Base-by-base conservation (phyloP, 225 moss, liverwort and hornwort species). In the Climacium dendroides region DNA sequence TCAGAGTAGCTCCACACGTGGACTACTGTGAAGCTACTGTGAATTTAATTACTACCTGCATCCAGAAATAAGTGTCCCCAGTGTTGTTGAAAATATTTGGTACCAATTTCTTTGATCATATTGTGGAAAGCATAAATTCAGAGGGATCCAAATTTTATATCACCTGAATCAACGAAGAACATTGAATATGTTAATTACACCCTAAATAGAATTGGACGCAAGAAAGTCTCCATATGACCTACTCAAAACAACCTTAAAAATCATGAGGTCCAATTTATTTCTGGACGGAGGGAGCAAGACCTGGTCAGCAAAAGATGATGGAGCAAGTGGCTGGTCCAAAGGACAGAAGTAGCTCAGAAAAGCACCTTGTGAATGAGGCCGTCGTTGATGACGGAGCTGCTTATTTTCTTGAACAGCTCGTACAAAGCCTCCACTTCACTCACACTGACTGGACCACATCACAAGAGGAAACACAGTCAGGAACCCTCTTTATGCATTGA, bases 291-390 rank as follows among this genome's bases (percentile, higher is more conserved):
- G 45, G 80, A 80, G 80, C 23, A 32, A 54, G 67, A 83, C 70
- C 83, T 69, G 23, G 67, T 82, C 67, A 82, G 82, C 66, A 28
- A 37, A 66, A 65, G 39, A 65, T 53, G 55, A 30, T 41, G 70
- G 23, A 72, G 47, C 70, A 55, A 57, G 83, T 70, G 83, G 83
- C 41, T 30, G 30, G 13, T 54, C 69, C 54, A 70, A 70, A 22
- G 69, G 22, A n/a, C 8, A 70, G 70, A 41, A 57, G 41, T 29
- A 41, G 83, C 70, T 69, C 55, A 41, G 69, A 30, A 30, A 19
- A 83, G 57, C 87, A 94, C 97, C 97, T 97, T 97, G 90, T 97
- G 97, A 79, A 97, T 97, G 83, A 97, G 96, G 74, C 97, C 97
- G 61, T 97, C 97, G 81, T 97, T 90, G 64, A 95, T 93, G 65